These are phyloP conservation scores for Aspergillus leporis DNA, from an alignment of 495 filamentous ascomycete genomes.

Conservation along the genomic window DNA sequence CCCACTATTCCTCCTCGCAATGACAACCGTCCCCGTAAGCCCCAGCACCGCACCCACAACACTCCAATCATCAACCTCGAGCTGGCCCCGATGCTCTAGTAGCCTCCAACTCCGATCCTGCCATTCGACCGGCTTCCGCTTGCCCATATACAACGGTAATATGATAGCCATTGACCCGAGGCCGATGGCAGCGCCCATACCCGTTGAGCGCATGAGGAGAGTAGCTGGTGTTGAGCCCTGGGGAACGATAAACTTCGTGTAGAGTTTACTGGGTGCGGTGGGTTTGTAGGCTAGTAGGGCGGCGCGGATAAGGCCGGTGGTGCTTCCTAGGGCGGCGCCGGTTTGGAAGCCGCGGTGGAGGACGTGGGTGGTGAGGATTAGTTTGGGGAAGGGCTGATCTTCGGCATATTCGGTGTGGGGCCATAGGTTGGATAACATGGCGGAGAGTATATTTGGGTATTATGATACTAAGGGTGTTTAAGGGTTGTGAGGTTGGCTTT, in stretches of 20 bases:
- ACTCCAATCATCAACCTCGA: slow-evolving; percentile 53
- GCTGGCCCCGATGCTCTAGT: slow-evolving; percentile 53
- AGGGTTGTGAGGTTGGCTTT: too few species aligned
- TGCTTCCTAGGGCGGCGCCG: slow-evolving; percentile 30
- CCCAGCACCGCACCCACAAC: slow-evolving; percentile 37
- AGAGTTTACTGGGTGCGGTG: background rate
- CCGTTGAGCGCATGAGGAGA: slow-evolving; percentile 38
- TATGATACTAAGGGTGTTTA: too few species aligned
- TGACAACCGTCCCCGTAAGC: background rate
- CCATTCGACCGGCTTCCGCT: slow-evolving; percentile 61
- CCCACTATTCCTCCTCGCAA: background rate
- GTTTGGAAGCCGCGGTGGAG: slow-evolving; percentile 52
- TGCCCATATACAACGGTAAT: slow-evolving; percentile 50
- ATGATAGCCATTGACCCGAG: slow-evolving; percentile 32
- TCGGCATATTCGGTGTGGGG: slow-evolving; percentile 58
- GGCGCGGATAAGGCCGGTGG: slow-evolving; percentile 38
- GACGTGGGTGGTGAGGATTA: slow-evolving; percentile 59
- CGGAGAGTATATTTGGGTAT: too few species aligned
- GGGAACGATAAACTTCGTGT: slow-evolving; percentile 6
- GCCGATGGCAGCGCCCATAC: slow-evolving; percentile 27
- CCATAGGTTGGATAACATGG: slow-evolving; percentile 48
- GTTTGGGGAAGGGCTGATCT: slow-evolving; percentile 53
- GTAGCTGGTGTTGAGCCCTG: slow-evolving; percentile 15
- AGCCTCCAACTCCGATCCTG: slow-evolving; percentile 60
- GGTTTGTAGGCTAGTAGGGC: slow-evolving; percentile 6